Percentiles rank a stretch among this genome's conserved stretches.
These are phyloP conservation scores for Rhodotorula diobovata DNA, from an alignment of 768 basidiomycete genomes.

Conservation along the genomic window DNA sequence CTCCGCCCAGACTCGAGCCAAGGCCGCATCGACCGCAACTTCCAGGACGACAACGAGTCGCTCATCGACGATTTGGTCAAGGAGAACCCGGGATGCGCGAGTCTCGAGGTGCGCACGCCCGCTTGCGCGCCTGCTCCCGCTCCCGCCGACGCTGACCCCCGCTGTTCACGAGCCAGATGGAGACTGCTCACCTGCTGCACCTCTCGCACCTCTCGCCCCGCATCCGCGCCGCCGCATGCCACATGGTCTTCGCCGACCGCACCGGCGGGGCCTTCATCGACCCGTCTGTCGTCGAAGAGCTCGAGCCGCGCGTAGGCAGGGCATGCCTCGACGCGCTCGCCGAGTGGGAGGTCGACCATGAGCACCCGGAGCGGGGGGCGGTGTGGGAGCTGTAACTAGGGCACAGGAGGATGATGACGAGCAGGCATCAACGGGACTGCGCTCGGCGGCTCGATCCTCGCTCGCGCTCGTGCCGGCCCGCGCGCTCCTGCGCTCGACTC, in stretches of 20 bases:
- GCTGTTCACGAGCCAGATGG: conserved; percentile 59
- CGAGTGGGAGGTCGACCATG: conserved; percentile 30
- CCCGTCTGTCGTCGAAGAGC: conserved; percentile 58
- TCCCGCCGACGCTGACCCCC: neutral
- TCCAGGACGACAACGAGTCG: conserved; percentile 65
- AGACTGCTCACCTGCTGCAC: conserved; percentile 77
- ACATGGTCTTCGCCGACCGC: conserved; percentile 75
- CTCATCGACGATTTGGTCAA: conserved; percentile 59
- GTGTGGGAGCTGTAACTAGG: neutral
- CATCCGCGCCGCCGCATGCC: conserved; percentile 71
- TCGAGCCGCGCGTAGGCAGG: conserved; percentile 58
- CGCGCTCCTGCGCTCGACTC: too few species aligned
- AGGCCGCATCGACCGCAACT: conserved; percentile 68
- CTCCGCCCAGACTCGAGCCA: conserved; percentile 76
- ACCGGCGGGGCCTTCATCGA: conserved; percentile 64
- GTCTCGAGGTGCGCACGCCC: conserved; percentile 59
- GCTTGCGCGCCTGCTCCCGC: too few species aligned
- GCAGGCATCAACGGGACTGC: too few species aligned
- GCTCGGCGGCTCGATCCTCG: too few species aligned
- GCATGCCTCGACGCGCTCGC: conserved; percentile 41
- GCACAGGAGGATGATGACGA: too few species aligned
- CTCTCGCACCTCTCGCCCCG: conserved; percentile 56
- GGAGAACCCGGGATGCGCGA: conserved; percentile 57
- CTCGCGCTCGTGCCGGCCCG: too few species aligned
- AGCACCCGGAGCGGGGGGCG: neutral